Base-by-base conservation (phyloP, 148 eudicot species). In the Mesembryanthemum crystallinum region DNA sequence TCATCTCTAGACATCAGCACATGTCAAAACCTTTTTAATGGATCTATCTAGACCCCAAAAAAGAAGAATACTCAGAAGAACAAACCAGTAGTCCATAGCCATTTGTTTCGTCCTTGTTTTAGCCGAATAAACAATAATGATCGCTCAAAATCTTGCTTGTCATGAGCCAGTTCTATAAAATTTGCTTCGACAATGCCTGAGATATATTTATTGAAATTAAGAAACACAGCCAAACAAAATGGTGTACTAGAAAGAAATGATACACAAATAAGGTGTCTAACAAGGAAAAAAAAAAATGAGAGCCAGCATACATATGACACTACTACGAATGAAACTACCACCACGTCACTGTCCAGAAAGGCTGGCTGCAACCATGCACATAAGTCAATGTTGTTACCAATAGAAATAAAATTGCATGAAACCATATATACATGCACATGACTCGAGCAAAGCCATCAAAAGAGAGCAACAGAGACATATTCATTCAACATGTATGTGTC, bases 91-190 rank as follows among this genome's bases (percentile, higher is more conserved):
- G 0, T 92, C 99, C 64, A 71, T 70, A 72, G 86, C 89, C 94
- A 95, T 92, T 81, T 90, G 92, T 69, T 95, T 95, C 85, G 92
- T 85, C 85, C 81, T 88, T 70, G 67, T 15, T 85, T 95, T 76
- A 95, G 86, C 79, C 88, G 87, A 75, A 85, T 77, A 84, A 79
- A 95, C 65, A 90, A 73, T 73, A 88, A 77, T 33, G 99, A 92
- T 76, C 94, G 88, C 87, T 95, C 99, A 83, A 95, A 95, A 80
- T 95, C 99, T 84, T 95, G 99, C 85, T 95, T 95, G 88, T 95
- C 99, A 78, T 95, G 99, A 23, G 99, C 96, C 61, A 97, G 97
- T 82, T 95, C 91, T 75, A 95, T 92, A 73, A 95, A 95, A 85
- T 95, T 95, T 59, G 98, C 94, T 83, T 95, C 99, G 80, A 92